phyloP scores from a whole-genome alignment of 2,329 filamentous ascomycete genomes.

The Sporothrix schenckii region DNA sequence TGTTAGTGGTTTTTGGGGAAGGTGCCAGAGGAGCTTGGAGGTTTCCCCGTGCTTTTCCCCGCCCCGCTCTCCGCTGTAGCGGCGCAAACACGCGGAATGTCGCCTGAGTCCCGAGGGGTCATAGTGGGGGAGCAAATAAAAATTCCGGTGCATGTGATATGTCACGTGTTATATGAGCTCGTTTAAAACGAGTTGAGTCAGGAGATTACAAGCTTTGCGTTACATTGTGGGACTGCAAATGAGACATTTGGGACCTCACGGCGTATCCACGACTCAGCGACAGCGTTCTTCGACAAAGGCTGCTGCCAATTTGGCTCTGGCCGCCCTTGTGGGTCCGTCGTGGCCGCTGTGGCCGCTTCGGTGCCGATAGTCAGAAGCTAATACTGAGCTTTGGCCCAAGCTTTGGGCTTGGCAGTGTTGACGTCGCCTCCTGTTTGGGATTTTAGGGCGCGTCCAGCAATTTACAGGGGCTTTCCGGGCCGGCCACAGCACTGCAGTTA shows the following conservation, averaged over 20 bases:
- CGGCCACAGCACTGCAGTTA: neutral
- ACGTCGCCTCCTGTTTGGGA: neutral
- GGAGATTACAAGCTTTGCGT: neutral
- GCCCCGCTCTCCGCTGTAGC: neutral
- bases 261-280: neutral
- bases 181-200: no score
- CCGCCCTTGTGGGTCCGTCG: neutral
- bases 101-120: neutral
- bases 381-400: neutral
- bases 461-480: neutral
- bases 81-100: constrained; percentile 14
- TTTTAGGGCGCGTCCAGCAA: neutral
- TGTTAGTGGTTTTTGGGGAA: neutral
- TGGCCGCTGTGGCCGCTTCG: constrained; percentile 2
- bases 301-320: neutral
- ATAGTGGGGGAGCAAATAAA: neutral
- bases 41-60: constrained; percentile 19
- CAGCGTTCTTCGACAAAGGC: neutral
- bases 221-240: no score
- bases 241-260: neutral
- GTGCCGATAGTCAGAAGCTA: constrained; percentile 2
- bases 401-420: constrained; percentile 2
- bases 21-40: neutral
- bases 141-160: neutral
- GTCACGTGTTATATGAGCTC: neutral